Evolutionary conservation across 768 basidiomycete species (phyloP), one percentile per base, ranked within the genome.

Genomic region (Psilocybe cubensis): DNA sequence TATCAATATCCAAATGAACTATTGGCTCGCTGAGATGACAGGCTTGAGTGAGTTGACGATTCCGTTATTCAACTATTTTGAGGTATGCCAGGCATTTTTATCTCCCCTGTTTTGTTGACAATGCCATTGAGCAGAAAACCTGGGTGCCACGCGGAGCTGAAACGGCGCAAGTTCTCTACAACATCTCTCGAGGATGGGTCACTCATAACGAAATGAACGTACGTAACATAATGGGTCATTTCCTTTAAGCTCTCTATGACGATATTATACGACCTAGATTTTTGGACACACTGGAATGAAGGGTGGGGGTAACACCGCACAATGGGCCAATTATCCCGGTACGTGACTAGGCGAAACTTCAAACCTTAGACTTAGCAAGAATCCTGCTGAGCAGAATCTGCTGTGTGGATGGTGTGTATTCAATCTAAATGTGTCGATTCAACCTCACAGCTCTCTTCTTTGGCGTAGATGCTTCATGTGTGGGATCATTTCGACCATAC

Each of bases 201-300:
- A 84, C 82, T 1, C 90, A 91, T 57, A 79, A 86, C 59, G 90
- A 91, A 84, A 85, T 88, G 84, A 88, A 88, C 59, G 87, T 87
- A 62, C 55, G 83, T 28, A 3, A 11, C 24, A 42, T 4, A 14
- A n/a, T n/a, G n/a, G n/a, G 42, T 52, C n/a, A 49, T 53, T 42
- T 24, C 35, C 5, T 45, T 28, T 56, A 52, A 9, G n/a, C n/a
- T 20, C 3, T 28, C 43, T 58, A 25, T 38, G 10, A 28, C 17
- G 25, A 14, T 17, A 38, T 17, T 38, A 9, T 42, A 33, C 5
- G 14, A 17, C 4, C 8, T 51, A 91, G 87, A 85, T 88, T 29
- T 91, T 91, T 61, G 89, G 90, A 14, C 87, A 89, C 59, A 90
- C 89, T 1, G 89, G 89, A 18, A 90, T 91, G 89, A 91, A 91